Percentiles rank a stretch among this genome's conserved stretches.
phyloP scores from a whole-genome alignment of 768 basidiomycete species.

The Baorangia bicolor region DNA sequence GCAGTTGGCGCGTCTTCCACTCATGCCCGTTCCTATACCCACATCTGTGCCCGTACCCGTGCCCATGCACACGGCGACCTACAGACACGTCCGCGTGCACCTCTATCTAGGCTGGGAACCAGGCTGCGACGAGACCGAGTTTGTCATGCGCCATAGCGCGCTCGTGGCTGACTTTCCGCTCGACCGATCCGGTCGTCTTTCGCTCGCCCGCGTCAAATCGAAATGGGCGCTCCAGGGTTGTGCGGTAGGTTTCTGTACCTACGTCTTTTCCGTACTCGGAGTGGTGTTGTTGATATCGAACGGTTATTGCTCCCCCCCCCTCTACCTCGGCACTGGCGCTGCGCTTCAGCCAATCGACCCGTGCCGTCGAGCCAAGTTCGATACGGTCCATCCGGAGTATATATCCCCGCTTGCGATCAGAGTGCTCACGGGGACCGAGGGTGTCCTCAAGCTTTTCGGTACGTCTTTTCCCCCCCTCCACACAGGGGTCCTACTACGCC shows the following conservation, averaged over 20 bases:
- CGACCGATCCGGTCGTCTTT: conserved; percentile 22
- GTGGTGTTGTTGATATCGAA: neutral
- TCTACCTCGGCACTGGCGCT: neutral
- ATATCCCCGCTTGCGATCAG: conserved; percentile 28
- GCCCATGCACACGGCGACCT: neutral
- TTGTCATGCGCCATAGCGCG: conserved; percentile 26
- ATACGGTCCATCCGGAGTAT: conserved; percentile 22
- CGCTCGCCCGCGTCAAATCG: conserved; percentile 11
- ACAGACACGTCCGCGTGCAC: conserved; percentile 32
- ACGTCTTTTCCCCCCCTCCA: neutral
- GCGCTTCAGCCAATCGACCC: conserved; percentile 20
- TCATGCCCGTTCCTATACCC: neutral
- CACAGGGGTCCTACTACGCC: too few relatives aligned
- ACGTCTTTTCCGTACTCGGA: neutral
- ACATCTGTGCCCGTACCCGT: too few relatives aligned
- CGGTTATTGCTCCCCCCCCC: neutral
- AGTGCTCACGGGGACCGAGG: conserved; percentile 26
- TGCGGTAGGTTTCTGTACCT: too few relatives aligned
- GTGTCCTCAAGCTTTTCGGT: conserved; percentile 31
- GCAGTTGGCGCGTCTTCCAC: neutral
- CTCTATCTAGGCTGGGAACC: conserved; percentile 30
- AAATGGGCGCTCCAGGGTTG: conserved; percentile 30
- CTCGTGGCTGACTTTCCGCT: conserved; percentile 28
- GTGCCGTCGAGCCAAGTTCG: conserved; percentile 18
- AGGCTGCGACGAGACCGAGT: conserved; percentile 31